Percentiles rank a stretch among this genome's conserved stretches.
phyloP scores from a whole-genome alignment of 306 rosid species.

The Parietaria judaica region DNA sequence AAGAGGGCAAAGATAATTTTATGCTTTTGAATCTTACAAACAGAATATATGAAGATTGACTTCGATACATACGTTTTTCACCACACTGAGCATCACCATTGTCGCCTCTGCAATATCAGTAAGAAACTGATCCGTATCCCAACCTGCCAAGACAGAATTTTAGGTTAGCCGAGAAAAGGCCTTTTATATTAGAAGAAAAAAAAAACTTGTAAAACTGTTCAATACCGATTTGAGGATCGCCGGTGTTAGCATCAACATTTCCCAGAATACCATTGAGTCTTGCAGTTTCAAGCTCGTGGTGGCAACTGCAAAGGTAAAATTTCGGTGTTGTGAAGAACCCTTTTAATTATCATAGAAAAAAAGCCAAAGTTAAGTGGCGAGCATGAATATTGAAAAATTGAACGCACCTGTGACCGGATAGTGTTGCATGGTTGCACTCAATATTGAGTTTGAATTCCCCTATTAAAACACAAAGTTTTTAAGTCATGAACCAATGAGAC shows the following conservation, averaged over 20 bases:
- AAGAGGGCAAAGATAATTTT: neutral
- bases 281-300: slow-evolving; percentile 96
- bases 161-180: too few species aligned
- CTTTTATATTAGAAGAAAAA: neutral
- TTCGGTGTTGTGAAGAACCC: slow-evolving; percentile 4
- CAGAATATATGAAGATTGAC: neutral
- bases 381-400: slow-evolving; percentile 1
- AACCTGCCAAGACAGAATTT: slow-evolving; percentile 37
- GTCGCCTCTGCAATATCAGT: slow-evolving; percentile 84
- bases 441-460: slow-evolving; percentile 90
- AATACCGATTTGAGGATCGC: slow-evolving; percentile 94
- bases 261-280: slow-evolving; percentile 83
- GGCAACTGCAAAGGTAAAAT: slow-evolving; percentile 45
- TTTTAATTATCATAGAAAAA: slow-evolving; percentile 9
- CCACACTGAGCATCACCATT: slow-evolving; percentile 69
- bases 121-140: slow-evolving; percentile 98
- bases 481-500: slow-evolving; percentile 1
- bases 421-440: slow-evolving; percentile 95
- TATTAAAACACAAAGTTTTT: slow-evolving; percentile 27
- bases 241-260: slow-evolving; percentile 86
- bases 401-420: slow-evolving; percentile 90
- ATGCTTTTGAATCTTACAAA: neutral
- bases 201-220: neutral
- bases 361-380: slow-evolving; percentile 5
- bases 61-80: slow-evolving; percentile 55